These are phyloP conservation scores for Trapa incisa DNA, from an alignment of 345 rosid species.

Conservation along the genomic window DNA sequence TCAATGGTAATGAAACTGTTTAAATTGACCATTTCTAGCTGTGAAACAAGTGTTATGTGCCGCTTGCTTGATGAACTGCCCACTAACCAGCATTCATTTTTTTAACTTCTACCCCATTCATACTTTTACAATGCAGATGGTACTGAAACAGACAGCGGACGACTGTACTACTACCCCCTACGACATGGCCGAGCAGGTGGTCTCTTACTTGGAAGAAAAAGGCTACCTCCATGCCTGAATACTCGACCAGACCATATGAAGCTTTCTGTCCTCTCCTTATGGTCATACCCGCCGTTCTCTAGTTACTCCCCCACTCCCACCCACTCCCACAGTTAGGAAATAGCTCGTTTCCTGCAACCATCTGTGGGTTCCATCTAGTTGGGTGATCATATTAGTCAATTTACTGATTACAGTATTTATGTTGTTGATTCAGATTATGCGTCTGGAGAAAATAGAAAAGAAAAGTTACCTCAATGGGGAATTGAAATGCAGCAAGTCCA, in stretches of 20 bases:
- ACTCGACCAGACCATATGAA: neutral
- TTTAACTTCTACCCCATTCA: no score
- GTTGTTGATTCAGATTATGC: neutral
- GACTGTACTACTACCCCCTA: slow-evolving; percentile 33
- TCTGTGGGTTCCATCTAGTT: slow-evolving; percentile 1
- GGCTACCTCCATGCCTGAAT: slow-evolving; percentile 43
- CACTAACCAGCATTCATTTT: no score
- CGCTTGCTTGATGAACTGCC: no score
- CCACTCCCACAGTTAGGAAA: slow-evolving; percentile 11
- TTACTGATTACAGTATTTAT: neutral
- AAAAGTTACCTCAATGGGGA: neutral
- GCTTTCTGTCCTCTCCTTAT: neutral
- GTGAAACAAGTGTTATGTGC: no score
- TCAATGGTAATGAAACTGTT: no score
- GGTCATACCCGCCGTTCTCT: neutral
- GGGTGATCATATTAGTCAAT: neutral
- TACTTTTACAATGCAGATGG: slow-evolving; percentile 35
- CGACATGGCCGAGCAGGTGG: slow-evolving; percentile 57
- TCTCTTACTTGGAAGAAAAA: slow-evolving; percentile 50
- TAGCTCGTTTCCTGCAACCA: slow-evolving; percentile 17
- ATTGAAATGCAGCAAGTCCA: neutral
- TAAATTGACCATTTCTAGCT: no score
- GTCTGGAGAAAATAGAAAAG: neutral
- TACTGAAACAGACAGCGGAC: slow-evolving; percentile 25
- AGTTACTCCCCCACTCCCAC: neutral